Conservation (phyloP, 2,329 filamentous ascomycete genomes). For the Trichoderma pleuroti region DNA sequence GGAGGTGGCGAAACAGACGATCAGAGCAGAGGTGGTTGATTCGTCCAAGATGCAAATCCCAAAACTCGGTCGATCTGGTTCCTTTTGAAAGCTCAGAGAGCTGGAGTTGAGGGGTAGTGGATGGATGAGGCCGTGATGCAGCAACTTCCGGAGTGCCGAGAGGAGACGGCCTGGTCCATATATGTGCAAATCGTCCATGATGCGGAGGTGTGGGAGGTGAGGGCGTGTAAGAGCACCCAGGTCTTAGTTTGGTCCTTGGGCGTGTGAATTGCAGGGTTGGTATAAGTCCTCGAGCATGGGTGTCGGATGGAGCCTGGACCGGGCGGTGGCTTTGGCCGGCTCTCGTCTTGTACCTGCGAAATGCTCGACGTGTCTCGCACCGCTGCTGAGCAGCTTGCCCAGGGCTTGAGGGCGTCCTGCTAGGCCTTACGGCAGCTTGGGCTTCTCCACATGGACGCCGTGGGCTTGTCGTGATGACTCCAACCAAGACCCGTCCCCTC, state of each 20-base stretch:
- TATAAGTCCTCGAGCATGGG: background rate
- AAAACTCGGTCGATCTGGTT: background rate
- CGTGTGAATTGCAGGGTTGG: background rate
- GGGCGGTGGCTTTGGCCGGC: slow-evolving; percentile 15
- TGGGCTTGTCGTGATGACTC: slow-evolving; percentile 7
- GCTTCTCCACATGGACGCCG: slow-evolving; percentile 3
- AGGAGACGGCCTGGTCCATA: slow-evolving; percentile 10
- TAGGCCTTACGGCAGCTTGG: slow-evolving; percentile 6
- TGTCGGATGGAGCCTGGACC: slow-evolving; percentile 18
- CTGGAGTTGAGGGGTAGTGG: background rate
- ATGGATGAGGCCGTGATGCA: slow-evolving; percentile 4
- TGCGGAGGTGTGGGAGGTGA: slow-evolving; percentile 9
- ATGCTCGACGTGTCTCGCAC: background rate
- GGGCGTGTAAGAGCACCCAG: background rate
- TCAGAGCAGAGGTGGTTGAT: background rate
- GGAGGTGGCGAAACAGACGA: background rate
- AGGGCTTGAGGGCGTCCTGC: background rate
- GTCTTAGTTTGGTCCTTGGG: background rate
- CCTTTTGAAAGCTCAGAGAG: background rate
- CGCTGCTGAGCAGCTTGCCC: slow-evolving; percentile 3
- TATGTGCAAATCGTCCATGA: slow-evolving; percentile 8
- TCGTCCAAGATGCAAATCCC: background rate
- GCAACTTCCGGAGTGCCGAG: slow-evolving; percentile 8
- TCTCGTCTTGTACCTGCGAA: slow-evolving; percentile 5
- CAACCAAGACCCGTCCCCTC: background rate